A percentile compares a stretch with the other conserved stretches of the same genome.
These are phyloP conservation scores for Rhodotorula sp. DNA, from an alignment of 1,284 basidiomycete genomes.

Conservation along the genomic window DNA sequence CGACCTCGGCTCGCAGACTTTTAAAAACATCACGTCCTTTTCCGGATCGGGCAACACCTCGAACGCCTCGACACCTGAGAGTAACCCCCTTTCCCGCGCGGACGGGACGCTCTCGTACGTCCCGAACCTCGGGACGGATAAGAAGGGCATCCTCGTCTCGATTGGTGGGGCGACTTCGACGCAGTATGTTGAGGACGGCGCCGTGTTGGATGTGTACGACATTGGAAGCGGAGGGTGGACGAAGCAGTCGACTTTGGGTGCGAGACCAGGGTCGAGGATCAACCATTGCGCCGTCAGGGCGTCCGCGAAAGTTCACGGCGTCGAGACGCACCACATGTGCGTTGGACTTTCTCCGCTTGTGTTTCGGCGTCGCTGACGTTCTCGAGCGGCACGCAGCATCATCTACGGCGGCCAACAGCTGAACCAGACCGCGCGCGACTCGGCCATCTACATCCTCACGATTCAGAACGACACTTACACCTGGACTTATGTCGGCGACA, in stretches of 20 bases:
- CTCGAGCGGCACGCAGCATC: not conserved
- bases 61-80: slow-evolving; percentile 37
- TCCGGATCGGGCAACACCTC: slow-evolving; percentile 12
- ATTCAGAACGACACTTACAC: slow-evolving; percentile 38
- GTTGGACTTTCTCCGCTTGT: not conserved
- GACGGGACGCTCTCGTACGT: slow-evolving; percentile 44
- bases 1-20: slow-evolving; percentile 22
- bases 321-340: slow-evolving; percentile 33
- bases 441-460: slow-evolving; percentile 42
- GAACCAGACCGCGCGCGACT: slow-evolving; percentile 42
- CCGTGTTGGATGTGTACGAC: slow-evolving; percentile 44
- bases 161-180: slow-evolving; percentile 44
- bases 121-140: slow-evolving; percentile 35
- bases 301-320: slow-evolving; percentile 42
- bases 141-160: slow-evolving; percentile 41
- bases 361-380: not conserved
- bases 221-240: slow-evolving; percentile 43
- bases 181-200: slow-evolving; percentile 36
- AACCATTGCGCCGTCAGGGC: slow-evolving; percentile 45
- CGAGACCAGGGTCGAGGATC: slow-evolving; percentile 34
- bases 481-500: slow-evolving; percentile 41
- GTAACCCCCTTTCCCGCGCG: slow-evolving; percentile 40
- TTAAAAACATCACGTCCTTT: slow-evolving; percentile 30
- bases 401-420: slow-evolving; percentile 43
- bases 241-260: slow-evolving; percentile 41